Percentiles rank a stretch among this genome's conserved stretches.
Conservation (phyloP, 306 rosid species). For the Coriaria nepalensis region DNA sequence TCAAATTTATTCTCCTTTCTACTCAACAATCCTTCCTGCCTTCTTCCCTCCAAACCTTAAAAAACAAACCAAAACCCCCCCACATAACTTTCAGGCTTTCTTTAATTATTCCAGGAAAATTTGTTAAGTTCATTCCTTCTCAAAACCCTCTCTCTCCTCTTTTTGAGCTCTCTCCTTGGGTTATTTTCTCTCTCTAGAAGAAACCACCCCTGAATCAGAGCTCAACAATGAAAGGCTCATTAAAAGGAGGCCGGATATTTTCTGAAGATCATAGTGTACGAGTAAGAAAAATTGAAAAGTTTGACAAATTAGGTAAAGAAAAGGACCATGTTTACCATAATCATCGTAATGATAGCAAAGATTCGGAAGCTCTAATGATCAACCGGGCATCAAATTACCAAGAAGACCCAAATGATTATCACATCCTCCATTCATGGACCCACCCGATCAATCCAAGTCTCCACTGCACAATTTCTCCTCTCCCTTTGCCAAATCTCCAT, state of each 20-base stretch:
- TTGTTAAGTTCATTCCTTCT: too few relatives aligned
- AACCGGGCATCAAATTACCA: constrained; percentile 13
- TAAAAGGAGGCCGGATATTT: constrained; percentile 24
- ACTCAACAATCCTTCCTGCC: too few relatives aligned
- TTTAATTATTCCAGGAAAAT: too few relatives aligned
- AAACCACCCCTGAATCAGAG: too few relatives aligned
- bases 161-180: too few relatives aligned
- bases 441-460: not conserved
- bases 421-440: constrained; percentile 18
- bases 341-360: too few relatives aligned
- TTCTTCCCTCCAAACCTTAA: too few relatives aligned
- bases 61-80: too few relatives aligned
- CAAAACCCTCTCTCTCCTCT: too few relatives aligned
- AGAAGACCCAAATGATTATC: constrained; percentile 10
- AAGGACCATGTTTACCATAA: constrained; percentile 5
- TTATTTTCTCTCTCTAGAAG: too few relatives aligned
- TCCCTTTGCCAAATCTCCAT: constrained; percentile 59
- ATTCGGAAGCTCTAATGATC: not conserved
- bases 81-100: too few relatives aligned
- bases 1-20: too few relatives aligned
- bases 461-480: constrained; percentile 11
- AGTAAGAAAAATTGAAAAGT: constrained; percentile 21
- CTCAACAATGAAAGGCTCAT: constrained; percentile 25
- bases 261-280: constrained; percentile 20
- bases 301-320: constrained; percentile 16